phyloP scores from a whole-genome alignment of 768 basidiomycete genomes.

The Lactarius hatsudake region DNA sequence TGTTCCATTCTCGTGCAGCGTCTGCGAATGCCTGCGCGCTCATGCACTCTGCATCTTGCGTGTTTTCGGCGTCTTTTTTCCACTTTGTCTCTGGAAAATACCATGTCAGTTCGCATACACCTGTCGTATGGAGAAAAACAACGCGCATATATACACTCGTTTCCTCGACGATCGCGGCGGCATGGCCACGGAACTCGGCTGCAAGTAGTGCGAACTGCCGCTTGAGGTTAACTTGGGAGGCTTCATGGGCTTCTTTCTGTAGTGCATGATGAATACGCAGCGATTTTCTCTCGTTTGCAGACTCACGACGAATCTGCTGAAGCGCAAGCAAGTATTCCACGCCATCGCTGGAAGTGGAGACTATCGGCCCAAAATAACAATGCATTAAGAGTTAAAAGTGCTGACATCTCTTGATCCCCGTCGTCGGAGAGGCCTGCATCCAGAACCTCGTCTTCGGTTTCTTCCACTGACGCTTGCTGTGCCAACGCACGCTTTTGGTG shows the following conservation, averaged over 20 bases:
- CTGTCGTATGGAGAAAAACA: background rate
- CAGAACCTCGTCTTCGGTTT: constrained; percentile 4
- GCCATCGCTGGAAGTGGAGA: constrained; percentile 6
- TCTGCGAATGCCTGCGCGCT: constrained; percentile 1
- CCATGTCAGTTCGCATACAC: background rate
- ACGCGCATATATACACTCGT: constrained; percentile 28
- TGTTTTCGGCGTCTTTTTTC: constrained; percentile 5
- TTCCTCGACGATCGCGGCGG: constrained; percentile 13
- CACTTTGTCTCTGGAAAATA: constrained; percentile 9
- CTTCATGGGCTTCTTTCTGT: constrained; percentile 11
- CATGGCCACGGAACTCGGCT: constrained; percentile 20
- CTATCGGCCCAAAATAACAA: background rate
- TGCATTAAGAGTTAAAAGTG: background rate
- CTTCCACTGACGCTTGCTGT: background rate
- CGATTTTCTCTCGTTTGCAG: background rate
- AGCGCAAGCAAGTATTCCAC: constrained; percentile 15
- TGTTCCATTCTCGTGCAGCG: constrained; percentile 16
- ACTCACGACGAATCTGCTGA: constrained; percentile 20
- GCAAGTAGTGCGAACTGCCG: constrained; percentile 12
- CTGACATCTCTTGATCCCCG: constrained; percentile 10
- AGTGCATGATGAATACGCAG: background rate
- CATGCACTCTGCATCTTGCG: background rate
- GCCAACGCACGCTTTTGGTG: background rate
- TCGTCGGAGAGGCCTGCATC: constrained; percentile 8
- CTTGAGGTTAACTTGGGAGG: constrained; percentile 9